Evolutionary conservation across 2,329 filamentous ascomycete genomes (phyloP), one percentile per base, ranked within the genome.

Genomic region (Penicillium glabrum): DNA sequence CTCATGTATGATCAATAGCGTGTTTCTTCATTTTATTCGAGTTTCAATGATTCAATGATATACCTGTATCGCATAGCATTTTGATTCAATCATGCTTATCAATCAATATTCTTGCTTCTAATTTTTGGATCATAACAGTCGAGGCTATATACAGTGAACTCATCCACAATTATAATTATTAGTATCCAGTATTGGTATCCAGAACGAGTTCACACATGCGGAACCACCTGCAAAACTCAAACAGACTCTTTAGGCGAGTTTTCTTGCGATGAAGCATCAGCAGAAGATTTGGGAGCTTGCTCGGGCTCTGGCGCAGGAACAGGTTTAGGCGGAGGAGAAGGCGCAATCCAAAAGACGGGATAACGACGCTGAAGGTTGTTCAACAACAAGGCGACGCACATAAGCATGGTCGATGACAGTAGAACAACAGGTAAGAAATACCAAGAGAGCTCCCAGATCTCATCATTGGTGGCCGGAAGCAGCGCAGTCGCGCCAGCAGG

Each of bases 401-500:
- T 45, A 24, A 72, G 64, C 52, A 73, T 51, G 1, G 63, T 54
- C 0, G 70, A 72, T 11, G 70, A 72, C 9, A 71, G 52, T 14
- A 72, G 60, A 1, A 72, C 60, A 1, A 71, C 62, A 7, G 71
- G 70, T 41, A 73, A 49, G 27, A 57, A 72, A 39, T 69, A 69
- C 70, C 70, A 73, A 3, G 70, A 72, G 9, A 72, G 63, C 0
- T 50, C 50, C 60, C 67, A 69, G 44, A 73, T 57, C 10, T 68
- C 60, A 16, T 62, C 35, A 37, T 67, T 60, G 4, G 67, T 68
- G 11, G 70, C 69, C 0, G 70, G 68, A 16, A 72, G 67, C 27
- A 73, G 56, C 16, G 67, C 71, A 9, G 70, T 72, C 8, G 70
- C 71, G 35, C 69, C 71, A n/a, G 70, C 70, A 43, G 71, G 71